Evolutionary conservation across 2,329 filamentous ascomycete genomes (phyloP), one percentile per base, ranked within the genome.

Genomic region (Xylaria sp.): DNA sequence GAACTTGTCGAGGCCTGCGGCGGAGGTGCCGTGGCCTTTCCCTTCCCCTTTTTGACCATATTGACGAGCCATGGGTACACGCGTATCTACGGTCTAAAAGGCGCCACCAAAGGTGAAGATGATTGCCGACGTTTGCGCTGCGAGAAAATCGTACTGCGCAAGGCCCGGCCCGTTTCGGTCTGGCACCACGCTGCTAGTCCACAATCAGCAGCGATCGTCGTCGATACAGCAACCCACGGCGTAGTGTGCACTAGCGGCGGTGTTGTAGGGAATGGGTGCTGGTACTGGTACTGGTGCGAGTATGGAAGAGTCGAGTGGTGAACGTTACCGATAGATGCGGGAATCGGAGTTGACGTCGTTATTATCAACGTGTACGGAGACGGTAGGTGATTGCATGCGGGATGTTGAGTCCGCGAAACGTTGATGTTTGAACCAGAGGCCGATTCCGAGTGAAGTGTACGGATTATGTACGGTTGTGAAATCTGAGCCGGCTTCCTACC

Each of bases 11-110:
- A 60, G 54, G 71, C 65, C 8, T 68, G 64, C 11, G 72, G 70
- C 44, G 74, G 69, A 53, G 76, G 71, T 54, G 76, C 68, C 52
- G 75, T 69, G 60, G 73, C 76, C 73, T 81, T 81, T 47, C 75
- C 79, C 65, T 84, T 83, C 37, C 77, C 79, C 69, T 83, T 83
- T 68, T 82, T 82, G 39, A 74, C 78, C 80, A 82, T 82, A 52
- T 39, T 69, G 60, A 67, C 65, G 58, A 68, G 64, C 63, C 67
- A 69, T 68, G 66, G 57, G 61, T 55, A 44, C 42, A 46, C 52
- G 42, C 53, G n/a, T 16, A 13, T 39, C 55, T 49, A 51, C 10
- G 16, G 5, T 52, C 44, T 50, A 37, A 46, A 23, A 23, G 30
- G 13, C 8, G 37, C 42, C 35, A 46, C 8, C 9, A 52, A 39